These are phyloP conservation scores for Leccinum arenicola DNA, from an alignment of 768 basidiomycete genomes.

Conservation along the genomic window DNA sequence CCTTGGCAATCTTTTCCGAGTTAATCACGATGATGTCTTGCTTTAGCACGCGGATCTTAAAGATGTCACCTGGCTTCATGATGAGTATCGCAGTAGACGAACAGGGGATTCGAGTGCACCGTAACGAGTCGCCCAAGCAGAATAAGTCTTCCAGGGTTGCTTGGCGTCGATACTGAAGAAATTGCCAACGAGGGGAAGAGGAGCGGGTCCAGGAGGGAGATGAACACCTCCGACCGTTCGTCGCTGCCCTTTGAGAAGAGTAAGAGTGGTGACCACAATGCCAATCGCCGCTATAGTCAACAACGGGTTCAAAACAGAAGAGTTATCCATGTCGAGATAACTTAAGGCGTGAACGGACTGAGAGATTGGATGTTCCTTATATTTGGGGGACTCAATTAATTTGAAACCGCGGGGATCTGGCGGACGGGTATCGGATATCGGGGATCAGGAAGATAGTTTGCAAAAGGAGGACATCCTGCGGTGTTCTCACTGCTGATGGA, in stretches of 20 bases:
- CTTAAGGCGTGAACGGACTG: neutral
- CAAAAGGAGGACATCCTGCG: neutral
- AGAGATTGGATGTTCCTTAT: neutral
- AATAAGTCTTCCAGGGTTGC: slow-evolving; percentile 20
- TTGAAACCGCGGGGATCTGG: neutral
- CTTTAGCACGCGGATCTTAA: slow-evolving; percentile 18
- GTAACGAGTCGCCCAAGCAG: slow-evolving; percentile 18
- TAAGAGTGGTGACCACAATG: neutral
- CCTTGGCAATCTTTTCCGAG: slow-evolving; percentile 25
- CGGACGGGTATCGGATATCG: neutral
- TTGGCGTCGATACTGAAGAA: slow-evolving; percentile 14
- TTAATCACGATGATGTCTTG: slow-evolving; percentile 26
- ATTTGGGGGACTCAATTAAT: neutral
- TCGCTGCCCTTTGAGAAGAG: slow-evolving; percentile 4
- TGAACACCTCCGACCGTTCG: neutral
- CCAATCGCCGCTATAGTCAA: slow-evolving; percentile 1
- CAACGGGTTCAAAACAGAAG: neutral
- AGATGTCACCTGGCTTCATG: slow-evolving; percentile 14
- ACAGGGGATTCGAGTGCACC: slow-evolving; percentile 4
- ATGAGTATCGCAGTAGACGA: neutral
- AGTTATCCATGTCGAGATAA: neutral
- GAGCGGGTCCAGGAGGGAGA: slow-evolving; percentile 18
- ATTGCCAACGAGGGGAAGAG: slow-evolving; percentile 19
- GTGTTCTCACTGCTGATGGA: neutral
- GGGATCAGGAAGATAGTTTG: neutral